A percentile compares a stretch with the other conserved stretches of the same genome.
phyloP scores from a whole-genome alignment of 2,329 filamentous ascomycete species.

The Endothia cerciana region DNA sequence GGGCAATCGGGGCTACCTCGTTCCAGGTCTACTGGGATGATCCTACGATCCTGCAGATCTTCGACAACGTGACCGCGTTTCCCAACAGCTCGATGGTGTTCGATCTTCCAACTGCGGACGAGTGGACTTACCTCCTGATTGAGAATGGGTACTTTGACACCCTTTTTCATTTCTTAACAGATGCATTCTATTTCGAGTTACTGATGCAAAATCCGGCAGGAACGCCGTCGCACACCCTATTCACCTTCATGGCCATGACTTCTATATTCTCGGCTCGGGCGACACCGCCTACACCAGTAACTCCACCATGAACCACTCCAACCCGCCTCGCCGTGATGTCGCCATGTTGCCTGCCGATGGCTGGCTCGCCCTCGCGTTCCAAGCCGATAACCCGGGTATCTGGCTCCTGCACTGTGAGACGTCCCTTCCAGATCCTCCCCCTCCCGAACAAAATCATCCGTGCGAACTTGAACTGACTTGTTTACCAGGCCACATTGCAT shows the following conservation, averaged over 20 bases:
- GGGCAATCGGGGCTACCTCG: slow-evolving; percentile 33
- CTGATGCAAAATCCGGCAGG: too few species aligned
- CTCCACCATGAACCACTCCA: slow-evolving; percentile 34
- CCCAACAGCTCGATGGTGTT: slow-evolving; percentile 9
- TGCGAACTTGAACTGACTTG: background rate
- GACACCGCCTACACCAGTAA: slow-evolving; percentile 29
- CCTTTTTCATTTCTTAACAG: too few species aligned
- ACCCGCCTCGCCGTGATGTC: slow-evolving; percentile 45
- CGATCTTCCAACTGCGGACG: background rate
- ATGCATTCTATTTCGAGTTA: too few species aligned
- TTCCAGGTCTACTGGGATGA: slow-evolving; percentile 34
- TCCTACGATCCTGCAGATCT: slow-evolving; percentile 36
- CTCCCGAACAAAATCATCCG: background rate
- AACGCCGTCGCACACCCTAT: slow-evolving; percentile 45
- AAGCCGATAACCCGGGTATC: slow-evolving; percentile 39
- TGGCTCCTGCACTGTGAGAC: slow-evolving; percentile 36
- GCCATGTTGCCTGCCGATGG: slow-evolving; percentile 38
- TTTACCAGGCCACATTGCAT: slow-evolving; percentile 23
- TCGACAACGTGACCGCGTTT: slow-evolving; percentile 23
- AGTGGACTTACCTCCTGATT: slow-evolving; percentile 26
- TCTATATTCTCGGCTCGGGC: slow-evolving; percentile 46
- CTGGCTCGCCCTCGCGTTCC: slow-evolving; percentile 39
- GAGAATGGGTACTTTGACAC: too few species aligned
- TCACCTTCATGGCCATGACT: slow-evolving; percentile 57
- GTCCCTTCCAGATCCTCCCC: background rate